Conservation (phyloP, 2,329 filamentous ascomycete species). For the Fusarium oligoseptatum region DNA sequence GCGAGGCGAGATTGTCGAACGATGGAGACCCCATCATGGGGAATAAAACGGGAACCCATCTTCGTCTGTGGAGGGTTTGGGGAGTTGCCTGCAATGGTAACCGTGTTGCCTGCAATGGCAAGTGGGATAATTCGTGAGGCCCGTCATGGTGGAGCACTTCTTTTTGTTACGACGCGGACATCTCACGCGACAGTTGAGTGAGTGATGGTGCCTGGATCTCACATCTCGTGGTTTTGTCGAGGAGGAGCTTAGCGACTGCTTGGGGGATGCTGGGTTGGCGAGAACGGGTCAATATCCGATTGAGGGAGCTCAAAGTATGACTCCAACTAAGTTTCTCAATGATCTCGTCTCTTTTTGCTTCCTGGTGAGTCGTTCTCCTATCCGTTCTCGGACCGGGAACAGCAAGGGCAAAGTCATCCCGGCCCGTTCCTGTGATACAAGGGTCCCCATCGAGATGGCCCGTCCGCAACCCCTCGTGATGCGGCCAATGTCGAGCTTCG, state of each 20-base stretch:
- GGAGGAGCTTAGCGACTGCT: neutral
- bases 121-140: constrained; percentile 5
- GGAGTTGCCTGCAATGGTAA: constrained; percentile 12
- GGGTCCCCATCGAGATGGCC: constrained; percentile 4
- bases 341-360: neutral
- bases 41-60: constrained; percentile 26
- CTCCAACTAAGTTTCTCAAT: neutral
- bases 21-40: constrained; percentile 19
- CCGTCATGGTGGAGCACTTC: neutral
- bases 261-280: neutral
- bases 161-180: neutral
- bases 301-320: constrained; percentile 2
- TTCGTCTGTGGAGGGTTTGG: neutral
- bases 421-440: constrained; percentile 3
- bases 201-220: neutral
- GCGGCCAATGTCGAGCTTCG: neutral
- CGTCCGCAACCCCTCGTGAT: constrained; percentile 3
- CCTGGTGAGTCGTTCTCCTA: constrained; percentile 6
- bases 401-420: neutral
- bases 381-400: constrained; percentile 2
- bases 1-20: constrained; percentile 40
- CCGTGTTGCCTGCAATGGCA: constrained; percentile 8
- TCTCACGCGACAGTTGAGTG: neutral
- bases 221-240: neutral
- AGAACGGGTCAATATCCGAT: neutral